A percentile compares a stretch with the other conserved stretches of the same genome.
phyloP scores from a whole-genome alignment of 2,329 filamentous ascomycete genomes.

The Amylocarpus encephaloides region DNA sequence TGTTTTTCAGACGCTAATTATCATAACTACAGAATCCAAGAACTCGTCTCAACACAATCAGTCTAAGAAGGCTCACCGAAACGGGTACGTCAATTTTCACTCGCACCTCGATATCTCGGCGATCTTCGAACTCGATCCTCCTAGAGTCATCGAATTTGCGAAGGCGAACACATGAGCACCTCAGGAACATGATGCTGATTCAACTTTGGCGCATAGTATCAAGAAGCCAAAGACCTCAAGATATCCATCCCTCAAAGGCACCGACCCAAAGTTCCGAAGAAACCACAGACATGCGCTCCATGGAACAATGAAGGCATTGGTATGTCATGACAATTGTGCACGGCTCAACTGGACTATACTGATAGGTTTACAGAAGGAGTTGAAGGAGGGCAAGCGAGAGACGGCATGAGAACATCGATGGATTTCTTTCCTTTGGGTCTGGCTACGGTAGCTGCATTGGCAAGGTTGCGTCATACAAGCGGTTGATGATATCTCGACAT shows the following conservation, averaged over 20 bases:
- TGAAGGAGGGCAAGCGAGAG: slow-evolving; percentile 92
- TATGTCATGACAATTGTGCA: slow-evolving; percentile 47
- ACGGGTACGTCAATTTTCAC: slow-evolving; percentile 65
- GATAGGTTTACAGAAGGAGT: slow-evolving; percentile 70
- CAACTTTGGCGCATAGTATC: slow-evolving; percentile 59
- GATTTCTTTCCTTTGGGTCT: slow-evolving; percentile 20
- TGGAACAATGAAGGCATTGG: slow-evolving; percentile 96
- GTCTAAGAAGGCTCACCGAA: slow-evolving; percentile 97
- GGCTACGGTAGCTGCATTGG: slow-evolving; percentile 27
- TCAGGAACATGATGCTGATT: slow-evolving; percentile 3
- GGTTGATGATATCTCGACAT: slow-evolving; percentile 20
- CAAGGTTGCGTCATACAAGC: slow-evolving; percentile 22
- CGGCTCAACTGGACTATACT: slow-evolving; percentile 1
- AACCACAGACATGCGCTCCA: slow-evolving; percentile 99
- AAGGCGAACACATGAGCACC: background rate
- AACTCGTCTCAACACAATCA: slow-evolving; percentile 99
- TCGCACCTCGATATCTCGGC: background rate
- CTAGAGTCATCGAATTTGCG: background rate
- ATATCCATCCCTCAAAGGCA: slow-evolving; percentile 98
- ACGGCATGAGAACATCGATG: slow-evolving; percentile 54
- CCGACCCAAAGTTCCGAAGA: slow-evolving; percentile 99
- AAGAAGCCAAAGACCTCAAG: slow-evolving; percentile 99
- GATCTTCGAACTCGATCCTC: background rate
- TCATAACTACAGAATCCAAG: slow-evolving; percentile 73
- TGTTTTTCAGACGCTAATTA: background rate